Base-by-base conservation (phyloP, 2,329 filamentous ascomycete species). In the Pseudonectria foliicola region DNA sequence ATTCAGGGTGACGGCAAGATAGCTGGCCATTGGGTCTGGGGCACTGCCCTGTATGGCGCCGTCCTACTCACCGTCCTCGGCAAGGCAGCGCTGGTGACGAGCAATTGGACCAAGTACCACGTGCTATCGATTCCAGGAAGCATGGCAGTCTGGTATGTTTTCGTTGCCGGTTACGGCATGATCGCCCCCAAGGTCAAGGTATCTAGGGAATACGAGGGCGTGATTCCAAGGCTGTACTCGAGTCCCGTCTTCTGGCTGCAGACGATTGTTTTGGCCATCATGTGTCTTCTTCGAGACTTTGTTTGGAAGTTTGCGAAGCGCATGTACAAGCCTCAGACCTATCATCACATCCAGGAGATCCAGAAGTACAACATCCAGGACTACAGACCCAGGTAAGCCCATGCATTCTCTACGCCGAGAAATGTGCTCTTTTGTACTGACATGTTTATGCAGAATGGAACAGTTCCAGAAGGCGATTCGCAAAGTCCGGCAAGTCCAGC, bases 341-440 rank as follows among this genome's bases (percentile, higher is more conserved):
- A 98, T 56, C 92, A 98, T 53, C 92, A 98, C 60, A 92, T 98
- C 45, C 92, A 98, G 63, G 92, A 98, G 67, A 98, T 98, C 50
- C 92, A 98, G 63, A 98, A 98, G 66, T 98, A 96, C 68, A 98
- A 98, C 54, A 95, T 98, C 41, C 92, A 98, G 66, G 92, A 98
- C 66, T 98, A 98, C 64, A 75, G 92, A 56, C 92, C 92, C 43
- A 81, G 92, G 85, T 89, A 75, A 49, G 74, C 69, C 25, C 8
- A 10, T 29, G 11, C 11, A 31, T 12, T 14, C 25, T 35, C 7
- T n/a, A 25, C 26, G 12, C 31, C 21, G 11, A 5, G 2, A 15
- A n/a, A 16, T 10, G 15, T 15, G 13, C n/a, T 16, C 4, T 7
- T 26, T 10, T 11, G 2, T 18, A 33, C 32, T 55, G 18, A 54